Evolutionary conservation across 2,329 filamentous ascomycete genomes (phyloP).

Genomic region (Arachnomyces sp.): DNA sequence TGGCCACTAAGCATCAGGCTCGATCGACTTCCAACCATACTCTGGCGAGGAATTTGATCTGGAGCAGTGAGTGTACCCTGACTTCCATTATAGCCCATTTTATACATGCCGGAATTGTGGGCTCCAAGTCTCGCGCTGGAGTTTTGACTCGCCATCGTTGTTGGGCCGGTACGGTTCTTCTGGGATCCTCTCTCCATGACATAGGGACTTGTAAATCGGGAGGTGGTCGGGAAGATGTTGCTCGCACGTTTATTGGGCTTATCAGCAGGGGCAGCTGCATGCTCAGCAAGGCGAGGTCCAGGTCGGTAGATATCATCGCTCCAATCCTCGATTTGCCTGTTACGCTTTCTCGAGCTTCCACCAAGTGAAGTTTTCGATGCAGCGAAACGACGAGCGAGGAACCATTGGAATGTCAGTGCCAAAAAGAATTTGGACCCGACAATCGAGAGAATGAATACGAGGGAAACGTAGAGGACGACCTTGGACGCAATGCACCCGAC

Average conservation of each 20-base stretch:
- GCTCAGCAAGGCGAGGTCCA: constrained; percentile 70
- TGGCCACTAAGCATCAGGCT: constrained; percentile 55
- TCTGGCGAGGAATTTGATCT: constrained; percentile 20
- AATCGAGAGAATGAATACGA: constrained; percentile 85
- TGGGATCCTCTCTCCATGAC: constrained; percentile 57
- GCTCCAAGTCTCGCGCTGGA: constrained; percentile 58
- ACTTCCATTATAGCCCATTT: constrained; percentile 46
- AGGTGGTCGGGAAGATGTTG: constrained; percentile 82
- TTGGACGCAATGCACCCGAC: constrained; percentile 96
- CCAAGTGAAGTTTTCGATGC: constrained; percentile 77
- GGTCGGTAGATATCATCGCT: constrained; percentile 93
- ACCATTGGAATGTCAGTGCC: constrained; percentile 92
- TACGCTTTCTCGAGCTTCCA: constrained; percentile 71
- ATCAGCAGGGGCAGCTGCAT: constrained; percentile 60
- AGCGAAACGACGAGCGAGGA: constrained; percentile 77
- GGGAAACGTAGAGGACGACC: constrained; percentile 88
- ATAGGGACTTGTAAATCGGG: constrained; percentile 86
- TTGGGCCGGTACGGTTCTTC: constrained; percentile 53
- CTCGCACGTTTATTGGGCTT: constrained; percentile 72
- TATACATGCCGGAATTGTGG: constrained; percentile 60
- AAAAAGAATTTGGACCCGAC: constrained; percentile 81
- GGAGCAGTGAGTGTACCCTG: constrained; percentile 44
- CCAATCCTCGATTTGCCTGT: constrained; percentile 96
- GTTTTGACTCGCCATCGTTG: constrained; percentile 90
- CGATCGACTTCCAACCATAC: constrained; percentile 33